Conservation (phyloP, 345 rosid genomes). For the Anacardium occidentale region DNA sequence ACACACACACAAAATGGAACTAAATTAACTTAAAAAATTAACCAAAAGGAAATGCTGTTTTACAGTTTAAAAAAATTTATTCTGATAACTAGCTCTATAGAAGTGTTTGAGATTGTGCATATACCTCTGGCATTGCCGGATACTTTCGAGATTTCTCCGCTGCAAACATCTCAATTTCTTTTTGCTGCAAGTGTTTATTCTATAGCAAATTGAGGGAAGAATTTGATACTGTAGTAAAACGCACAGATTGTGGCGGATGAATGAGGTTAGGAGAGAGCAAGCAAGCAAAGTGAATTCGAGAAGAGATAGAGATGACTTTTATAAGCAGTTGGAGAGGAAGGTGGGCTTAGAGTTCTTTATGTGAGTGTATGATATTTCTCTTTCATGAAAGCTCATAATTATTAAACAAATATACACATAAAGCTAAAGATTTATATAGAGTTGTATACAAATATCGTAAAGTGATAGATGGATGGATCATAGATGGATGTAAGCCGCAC, state of each 20-base stretch:
- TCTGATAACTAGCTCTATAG: neutral
- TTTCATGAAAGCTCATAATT: slow-evolving; percentile 5
- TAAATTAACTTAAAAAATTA: neutral
- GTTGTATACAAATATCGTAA: neutral
- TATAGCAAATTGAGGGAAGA: neutral
- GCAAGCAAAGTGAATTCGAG: neutral
- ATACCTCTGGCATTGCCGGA: slow-evolving; percentile 74
- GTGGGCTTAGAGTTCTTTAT: neutral
- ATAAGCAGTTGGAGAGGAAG: slow-evolving; percentile 15
- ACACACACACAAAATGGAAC: neutral
- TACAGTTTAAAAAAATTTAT: too few species aligned
- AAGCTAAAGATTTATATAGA: too few species aligned
- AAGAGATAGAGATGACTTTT: slow-evolving; percentile 12
- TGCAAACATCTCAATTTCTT: slow-evolving; percentile 36
- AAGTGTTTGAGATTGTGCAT: slow-evolving; percentile 1
- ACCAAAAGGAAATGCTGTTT: neutral
- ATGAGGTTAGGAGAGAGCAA: neutral
- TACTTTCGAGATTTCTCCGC: slow-evolving; percentile 40
- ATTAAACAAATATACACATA: slow-evolving; percentile 2
- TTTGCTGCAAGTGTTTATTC: neutral
- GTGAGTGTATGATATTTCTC: neutral
- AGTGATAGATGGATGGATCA: neutral
- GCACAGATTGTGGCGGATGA: neutral
- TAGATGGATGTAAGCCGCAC: neutral
- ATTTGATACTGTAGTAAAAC: neutral